Base-by-base conservation (phyloP, 192 early-diverging fungal species). In the Coemansia asiatica region DNA sequence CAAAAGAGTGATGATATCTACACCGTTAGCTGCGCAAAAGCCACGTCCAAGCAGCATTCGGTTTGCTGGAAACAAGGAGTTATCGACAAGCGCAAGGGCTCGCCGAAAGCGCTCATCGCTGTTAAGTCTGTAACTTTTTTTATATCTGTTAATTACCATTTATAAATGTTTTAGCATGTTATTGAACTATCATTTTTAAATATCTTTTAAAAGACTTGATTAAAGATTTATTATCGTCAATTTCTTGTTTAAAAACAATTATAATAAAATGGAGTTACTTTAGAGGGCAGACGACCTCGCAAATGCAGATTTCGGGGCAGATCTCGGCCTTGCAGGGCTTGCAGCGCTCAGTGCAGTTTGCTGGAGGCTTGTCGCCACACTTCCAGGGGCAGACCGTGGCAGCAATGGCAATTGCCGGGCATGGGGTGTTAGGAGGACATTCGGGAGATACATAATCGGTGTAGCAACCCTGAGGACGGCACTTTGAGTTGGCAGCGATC, bases 211-310 rank as follows among this genome's bases (percentile, higher is more conserved):
- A 33, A 8, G 31, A 8, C 8, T 33, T 33, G 3, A 33, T 33
- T 33, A 33, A 33, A 33, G 3, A 33, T 33, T 33, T 33, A 8
- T 33, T 33, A 8, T 6, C 8, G 8, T 33, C n/a, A 33, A 8
- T 8, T 33, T 33, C 3, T 33, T 33, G 8, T 33, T 8, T 3
- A 8, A 6, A 33, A 33, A 33, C 31, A 33, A 33, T 33, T 8
- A 8, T 33, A 33, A 33, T 33, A 33, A 33, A 33, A 8, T 33
- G 4, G 31, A 33, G 31, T 44, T 60, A 56, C 62, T 71, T 71
- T 29, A 61, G 62, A 2, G 65, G 72, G 63, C 77, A 80, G 15
- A 60, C 66, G 29, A 71, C 40, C 62, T 80, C 77, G 61, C 77
- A 80, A 15, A 63, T 22, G 50, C 77, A 80, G 33, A 74, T 56